Evolutionary conservation across 192 early-diverging fungal species (phyloP), one percentile per base, ranked within the genome.

Genomic region (Pecoramyces ruminantium): DNA sequence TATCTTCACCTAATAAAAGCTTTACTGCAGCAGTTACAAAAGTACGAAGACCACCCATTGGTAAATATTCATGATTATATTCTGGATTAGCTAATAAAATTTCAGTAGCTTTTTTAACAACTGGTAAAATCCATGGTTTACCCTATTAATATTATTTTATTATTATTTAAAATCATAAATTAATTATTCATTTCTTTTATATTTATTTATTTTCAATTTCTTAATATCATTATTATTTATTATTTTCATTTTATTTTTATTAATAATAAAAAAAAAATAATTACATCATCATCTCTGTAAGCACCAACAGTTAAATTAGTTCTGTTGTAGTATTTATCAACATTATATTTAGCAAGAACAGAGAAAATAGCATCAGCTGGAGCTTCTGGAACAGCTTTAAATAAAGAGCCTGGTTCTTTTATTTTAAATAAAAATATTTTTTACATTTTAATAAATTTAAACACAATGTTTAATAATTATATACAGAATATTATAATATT

Each of bases 41-140:
- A 18, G 88, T 81, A 4, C 89, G 85, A 21, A 94, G 87, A 38
- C 97, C 97, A 78, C 91, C 93, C 83, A 98, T 96, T 77, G 92
- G 90, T 79, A 95, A 88, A 84, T 99, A 99, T 87, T 99, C 97
- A 88, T 99, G 96, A 86, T 98, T 67, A n/a, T 6, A 16, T n/a
- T 67, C 51, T 67, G 51, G 51, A 8, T 67, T n/a, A n/a, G 51
- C 17, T n/a, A 67, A 4, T 67, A 67, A 67, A 5, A 67, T 67
- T 11, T 67, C 25, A 27, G 51, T 67, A 67, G 51, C 94, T 92
- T 96, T 96, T 83, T 86, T 89, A 27, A 99, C 96, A 28, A 95
- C 95, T n/a, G 96, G 95, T 15, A 99, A 91, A 9, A 97, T 88
- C 93, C 95, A 99, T 29, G 97, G 97, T 87, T 97, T 95, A 82